phyloP scores from a whole-genome alignment of 257 asterid species.

The Echium plantagineum region DNA sequence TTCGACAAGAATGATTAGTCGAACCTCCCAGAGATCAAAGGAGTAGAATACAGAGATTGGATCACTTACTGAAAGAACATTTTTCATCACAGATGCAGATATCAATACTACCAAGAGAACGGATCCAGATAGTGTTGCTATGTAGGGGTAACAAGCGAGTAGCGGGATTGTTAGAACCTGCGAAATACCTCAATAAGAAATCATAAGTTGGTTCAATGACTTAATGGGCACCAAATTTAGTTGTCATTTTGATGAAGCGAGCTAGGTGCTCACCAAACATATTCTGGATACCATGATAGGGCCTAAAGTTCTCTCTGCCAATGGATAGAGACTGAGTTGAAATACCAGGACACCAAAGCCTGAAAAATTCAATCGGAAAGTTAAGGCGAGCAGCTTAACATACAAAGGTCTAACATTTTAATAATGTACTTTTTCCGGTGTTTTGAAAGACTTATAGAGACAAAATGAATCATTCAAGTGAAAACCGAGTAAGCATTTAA shows the following conservation, averaged over 20 bases:
- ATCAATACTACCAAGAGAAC: conserved; percentile 32
- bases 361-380: neutral
- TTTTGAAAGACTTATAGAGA: no score
- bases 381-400: neutral
- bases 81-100: conserved; percentile 51
- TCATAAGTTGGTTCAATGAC: conserved; percentile 24
- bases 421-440: no score
- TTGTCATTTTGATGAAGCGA: neutral
- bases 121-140: conserved; percentile 58
- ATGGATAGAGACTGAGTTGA: neutral
- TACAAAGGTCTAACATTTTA: no score
- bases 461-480: neutral
- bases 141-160: conserved; percentile 21
- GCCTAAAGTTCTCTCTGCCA: conserved; percentile 1
- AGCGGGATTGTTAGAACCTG: no score
- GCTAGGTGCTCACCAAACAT: neutral
- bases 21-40: no score
- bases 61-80: conserved; percentile 53
- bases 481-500: neutral
- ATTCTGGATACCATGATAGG: conserved; percentile 1
- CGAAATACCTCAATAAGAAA: no score
- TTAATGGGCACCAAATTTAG: conserved; percentile 30
- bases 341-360: neutral
- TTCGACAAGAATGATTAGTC: no score
- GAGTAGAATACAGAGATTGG: neutral